phyloP scores from a whole-genome alignment of 768 basidiomycete species.

The Suillus weaverae region DNA sequence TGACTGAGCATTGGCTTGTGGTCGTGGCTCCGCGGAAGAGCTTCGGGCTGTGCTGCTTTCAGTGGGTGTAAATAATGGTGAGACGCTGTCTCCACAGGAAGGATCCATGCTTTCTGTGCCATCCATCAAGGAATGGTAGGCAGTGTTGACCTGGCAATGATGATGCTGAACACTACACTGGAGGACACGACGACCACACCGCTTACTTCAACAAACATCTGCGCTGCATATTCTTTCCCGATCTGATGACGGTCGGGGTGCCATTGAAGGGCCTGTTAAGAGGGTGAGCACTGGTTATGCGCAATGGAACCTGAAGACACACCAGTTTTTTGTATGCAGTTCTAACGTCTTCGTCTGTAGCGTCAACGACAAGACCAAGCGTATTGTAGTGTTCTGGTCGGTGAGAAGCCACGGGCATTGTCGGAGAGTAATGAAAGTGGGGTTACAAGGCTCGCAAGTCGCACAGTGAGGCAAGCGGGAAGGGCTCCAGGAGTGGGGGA shows the following conservation, averaged over 20 bases:
- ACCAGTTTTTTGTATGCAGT: slow-evolving; percentile 65
- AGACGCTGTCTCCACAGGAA: slow-evolving; percentile 27
- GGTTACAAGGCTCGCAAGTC: slow-evolving; percentile 9
- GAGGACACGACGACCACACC: slow-evolving; percentile 8
- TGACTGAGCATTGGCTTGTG: slow-evolving; percentile 23
- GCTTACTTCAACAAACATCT: slow-evolving; percentile 59
- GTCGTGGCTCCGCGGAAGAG: slow-evolving; percentile 15
- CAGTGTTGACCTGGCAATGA: slow-evolving; percentile 47
- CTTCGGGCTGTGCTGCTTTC: slow-evolving; percentile 21
- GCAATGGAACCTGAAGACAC: slow-evolving; percentile 26
- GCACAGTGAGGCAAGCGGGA: slow-evolving; percentile 12
- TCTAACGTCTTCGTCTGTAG: slow-evolving; percentile 53
- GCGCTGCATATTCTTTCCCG: slow-evolving; percentile 52
- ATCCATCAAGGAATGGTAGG: slow-evolving; percentile 55
- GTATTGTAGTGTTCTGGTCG: slow-evolving; percentile 38
- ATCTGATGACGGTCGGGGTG: slow-evolving; percentile 63
- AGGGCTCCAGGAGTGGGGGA: slow-evolving; percentile 13
- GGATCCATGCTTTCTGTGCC: slow-evolving; percentile 36
- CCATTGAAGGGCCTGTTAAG: slow-evolving; percentile 57
- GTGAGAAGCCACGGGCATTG: slow-evolving; percentile 24
- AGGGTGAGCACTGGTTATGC: slow-evolving; percentile 19
- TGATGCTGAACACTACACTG: not conserved
- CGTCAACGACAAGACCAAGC: slow-evolving; percentile 45
- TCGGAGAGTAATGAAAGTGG: slow-evolving; percentile 18
- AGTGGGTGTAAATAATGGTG: slow-evolving; percentile 21